Percentiles rank a stretch among this genome's conserved stretches.
phyloP scores from a whole-genome alignment of 129 eudicot genomes.

The Kitagawia praeruptora region DNA sequence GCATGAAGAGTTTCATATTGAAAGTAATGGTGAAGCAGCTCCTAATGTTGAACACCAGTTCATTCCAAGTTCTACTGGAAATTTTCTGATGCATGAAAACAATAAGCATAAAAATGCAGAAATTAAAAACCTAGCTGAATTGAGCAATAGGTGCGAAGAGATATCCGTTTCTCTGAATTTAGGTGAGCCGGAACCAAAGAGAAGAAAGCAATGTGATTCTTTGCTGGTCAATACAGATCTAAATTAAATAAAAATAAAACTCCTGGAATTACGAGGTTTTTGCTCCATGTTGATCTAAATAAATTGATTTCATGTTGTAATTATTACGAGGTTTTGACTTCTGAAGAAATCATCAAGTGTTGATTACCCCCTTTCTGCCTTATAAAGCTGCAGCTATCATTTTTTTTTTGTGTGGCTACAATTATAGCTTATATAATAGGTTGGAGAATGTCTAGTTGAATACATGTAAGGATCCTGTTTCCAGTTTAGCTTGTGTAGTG shows the following conservation, averaged over 20 bases:
- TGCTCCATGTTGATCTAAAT: neutral
- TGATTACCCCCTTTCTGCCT: neutral
- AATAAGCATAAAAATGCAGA: constrained; percentile 13
- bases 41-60: constrained; percentile 50
- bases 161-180: constrained; percentile 42
- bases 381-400: neutral
- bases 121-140: constrained; percentile 23
- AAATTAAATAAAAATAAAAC: constrained; percentile 10
- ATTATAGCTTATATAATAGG: neutral
- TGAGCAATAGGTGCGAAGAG: constrained; percentile 35
- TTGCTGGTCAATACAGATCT: constrained; percentile 12
- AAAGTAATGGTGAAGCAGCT: constrained; percentile 22
- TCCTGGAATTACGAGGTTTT: constrained; percentile 8
- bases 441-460: neutral
- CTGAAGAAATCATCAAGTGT: constrained; percentile 4
- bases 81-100: constrained; percentile 16
- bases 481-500: neutral
- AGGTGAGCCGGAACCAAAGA: constrained; percentile 53
- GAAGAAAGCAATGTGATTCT: constrained; percentile 48
- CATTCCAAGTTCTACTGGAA: constrained; percentile 39
- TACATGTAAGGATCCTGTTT: neutral
- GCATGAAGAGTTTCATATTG: constrained; percentile 20
- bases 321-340: neutral
- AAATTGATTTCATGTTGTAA: neutral
- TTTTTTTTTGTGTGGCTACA: neutral